Base-by-base conservation (phyloP, 768 basidiomycete species). In the Bullera alba region DNA sequence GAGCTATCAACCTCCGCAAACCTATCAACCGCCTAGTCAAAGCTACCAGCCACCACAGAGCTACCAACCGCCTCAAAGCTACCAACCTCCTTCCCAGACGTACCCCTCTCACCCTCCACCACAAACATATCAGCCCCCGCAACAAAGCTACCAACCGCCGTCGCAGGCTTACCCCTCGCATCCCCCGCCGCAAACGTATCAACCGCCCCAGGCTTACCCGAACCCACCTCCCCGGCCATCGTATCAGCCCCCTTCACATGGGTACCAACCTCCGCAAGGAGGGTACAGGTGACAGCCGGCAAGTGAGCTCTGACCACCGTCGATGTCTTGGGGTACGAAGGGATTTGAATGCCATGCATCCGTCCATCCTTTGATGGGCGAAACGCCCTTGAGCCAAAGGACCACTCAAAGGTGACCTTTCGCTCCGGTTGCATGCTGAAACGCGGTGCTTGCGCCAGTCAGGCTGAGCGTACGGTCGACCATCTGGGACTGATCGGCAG, bases 91-190 rank as follows among this genome's bases (percentile, higher is more conserved):
- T 27, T 28, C 46, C 7, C 36, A 43, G 21, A 30, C 28, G 39
- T 19, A 49, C 16, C 37, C 37, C 16, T 53, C 51, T 45, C 37
- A 21, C 25, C 26, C 48, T 19, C 42, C 30, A 38, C 56, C 47
- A 46, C 53, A 32, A 4, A 28, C 14, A 10, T 10, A 21, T n/a
- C 47, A 53, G 16, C 32, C 29, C 16, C 36, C 46, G 3, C 51
- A 57, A n/a, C 37, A 42, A n/a, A n/a, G n/a, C n/a, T n/a, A n/a
- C 15, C 45, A 21, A 22, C 56, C 42, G 29, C 54, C 50, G 6
- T 6, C 29, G 3, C 42, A 41, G 27, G 36, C 27, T 4, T 56
- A 56, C 34, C 23, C 48, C 4, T 42, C 47, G 5, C 48, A 48
- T 22, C 44, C 53, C 4, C 47, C 47, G 35, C 44, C 39, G 34